Evolutionary conservation across 768 basidiomycete genomes (phyloP).

Genomic region (Naganishia friedmannii): DNA sequence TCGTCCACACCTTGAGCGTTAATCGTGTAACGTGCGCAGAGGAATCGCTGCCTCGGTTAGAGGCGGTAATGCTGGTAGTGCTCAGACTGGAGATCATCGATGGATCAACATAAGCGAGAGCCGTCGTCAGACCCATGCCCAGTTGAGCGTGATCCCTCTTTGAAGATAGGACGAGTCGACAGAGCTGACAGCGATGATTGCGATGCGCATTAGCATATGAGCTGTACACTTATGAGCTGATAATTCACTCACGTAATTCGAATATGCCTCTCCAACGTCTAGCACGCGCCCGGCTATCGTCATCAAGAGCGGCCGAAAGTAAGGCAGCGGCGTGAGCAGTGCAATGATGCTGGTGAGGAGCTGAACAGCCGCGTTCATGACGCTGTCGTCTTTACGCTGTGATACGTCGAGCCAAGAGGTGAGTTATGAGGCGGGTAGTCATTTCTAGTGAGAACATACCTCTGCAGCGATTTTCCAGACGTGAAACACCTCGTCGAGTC

Average conservation of each 20-base stretch:
- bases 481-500: slow-evolving; percentile 45
- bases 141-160: slow-evolving; percentile 46
- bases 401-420: neutral
- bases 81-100: slow-evolving; percentile 21
- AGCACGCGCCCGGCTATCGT: slow-evolving; percentile 44
- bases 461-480: slow-evolving; percentile 37
- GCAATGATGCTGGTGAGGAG: slow-evolving; percentile 44
- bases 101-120: slow-evolving; percentile 42
- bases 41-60: slow-evolving; percentile 13
- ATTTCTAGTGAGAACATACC: neutral
- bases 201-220: neutral
- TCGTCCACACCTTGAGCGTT: slow-evolving; percentile 40
- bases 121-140: slow-evolving; percentile 40
- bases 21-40: slow-evolving; percentile 32
- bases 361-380: slow-evolving; percentile 38
- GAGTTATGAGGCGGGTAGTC: slow-evolving; percentile 1
- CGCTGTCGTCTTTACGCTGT: slow-evolving; percentile 37
- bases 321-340: slow-evolving; percentile 45
- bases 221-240: neutral
- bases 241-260: slow-evolving; percentile 37
- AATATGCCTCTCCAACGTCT: slow-evolving; percentile 37
- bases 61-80: slow-evolving; percentile 10
- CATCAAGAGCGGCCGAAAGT: slow-evolving; percentile 42
- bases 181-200: slow-evolving; percentile 38
- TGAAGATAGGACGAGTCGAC: slow-evolving; percentile 43